phyloP scores from a whole-genome alignment of 306 rosid species.

The Herpetospermum pedunculosum region DNA sequence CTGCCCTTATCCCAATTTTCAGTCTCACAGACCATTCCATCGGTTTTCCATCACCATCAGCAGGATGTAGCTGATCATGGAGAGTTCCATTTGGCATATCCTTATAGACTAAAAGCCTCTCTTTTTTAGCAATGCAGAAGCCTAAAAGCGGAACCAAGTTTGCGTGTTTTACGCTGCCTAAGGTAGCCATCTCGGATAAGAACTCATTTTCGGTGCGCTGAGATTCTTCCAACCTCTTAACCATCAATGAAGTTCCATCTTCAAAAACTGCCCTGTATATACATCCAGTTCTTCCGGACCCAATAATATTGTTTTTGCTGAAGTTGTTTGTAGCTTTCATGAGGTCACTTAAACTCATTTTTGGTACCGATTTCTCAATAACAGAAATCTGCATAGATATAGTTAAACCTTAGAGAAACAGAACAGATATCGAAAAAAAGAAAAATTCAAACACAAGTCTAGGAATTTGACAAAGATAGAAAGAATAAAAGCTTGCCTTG shows the following conservation, averaged over 20 bases:
- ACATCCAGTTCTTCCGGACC: constrained; percentile 82
- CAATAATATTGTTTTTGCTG: constrained; percentile 54
- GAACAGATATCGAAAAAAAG: background rate
- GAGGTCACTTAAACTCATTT: constrained; percentile 86
- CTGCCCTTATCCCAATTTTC: constrained; percentile 80
- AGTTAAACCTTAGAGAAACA: background rate
- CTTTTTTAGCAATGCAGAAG: constrained; percentile 73
- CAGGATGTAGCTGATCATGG: constrained; percentile 56
- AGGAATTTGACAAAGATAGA: background rate
- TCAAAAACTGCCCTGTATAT: constrained; percentile 66
- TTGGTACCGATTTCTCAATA: constrained; percentile 70
- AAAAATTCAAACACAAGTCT: background rate
- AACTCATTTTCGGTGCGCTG: constrained; percentile 78
- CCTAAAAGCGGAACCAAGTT: constrained; percentile 86
- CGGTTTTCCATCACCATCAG: constrained; percentile 25
- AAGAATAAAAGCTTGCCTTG: constrained; percentile 42
- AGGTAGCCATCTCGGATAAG: constrained; percentile 68
- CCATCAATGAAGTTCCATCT: constrained; percentile 67
- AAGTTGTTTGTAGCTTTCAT: constrained; percentile 89
- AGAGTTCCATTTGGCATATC: constrained; percentile 73
- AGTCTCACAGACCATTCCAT: constrained; percentile 73
- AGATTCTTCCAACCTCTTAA: constrained; percentile 87
- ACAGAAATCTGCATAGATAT: constrained; percentile 46
- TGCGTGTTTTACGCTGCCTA: constrained; percentile 60
- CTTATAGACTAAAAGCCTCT: constrained; percentile 74